Evolutionary conservation across 805 yeast genomes (phyloP).

Genomic region (Tetrapisispora iriomotensis): DNA sequence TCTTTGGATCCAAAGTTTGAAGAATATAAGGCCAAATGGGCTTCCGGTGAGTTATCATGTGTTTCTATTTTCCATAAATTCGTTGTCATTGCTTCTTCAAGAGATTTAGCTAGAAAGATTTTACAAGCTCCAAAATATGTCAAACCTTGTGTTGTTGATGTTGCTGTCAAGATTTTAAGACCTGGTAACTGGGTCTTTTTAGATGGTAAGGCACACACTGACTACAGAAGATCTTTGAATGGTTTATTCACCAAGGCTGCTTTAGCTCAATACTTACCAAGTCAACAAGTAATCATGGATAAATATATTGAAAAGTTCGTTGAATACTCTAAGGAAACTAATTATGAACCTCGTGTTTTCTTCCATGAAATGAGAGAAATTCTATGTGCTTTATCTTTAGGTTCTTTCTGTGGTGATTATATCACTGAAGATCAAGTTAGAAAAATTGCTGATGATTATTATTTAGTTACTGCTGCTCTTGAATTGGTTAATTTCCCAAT

Average conservation of each 20-base stretch:
- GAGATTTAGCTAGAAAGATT: slow-evolving; percentile 83
- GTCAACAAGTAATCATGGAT: slow-evolving; percentile 78
- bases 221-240: slow-evolving; percentile 83
- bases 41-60: slow-evolving; percentile 87
- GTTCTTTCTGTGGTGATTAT: slow-evolving; percentile 92
- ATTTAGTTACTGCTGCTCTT: slow-evolving; percentile 85
- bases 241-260: slow-evolving; percentile 83
- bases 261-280: slow-evolving; percentile 72
- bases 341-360: slow-evolving; percentile 49
- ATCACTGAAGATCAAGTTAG: slow-evolving; percentile 87
- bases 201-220: slow-evolving; percentile 92
- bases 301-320: slow-evolving; percentile 61
- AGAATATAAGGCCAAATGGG: slow-evolving; percentile 89
- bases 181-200: slow-evolving; percentile 97
- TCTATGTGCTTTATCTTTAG: slow-evolving; percentile 86
- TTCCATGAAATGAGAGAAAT: slow-evolving; percentile 94
- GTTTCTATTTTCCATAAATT: slow-evolving; percentile 97
- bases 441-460: slow-evolving; percentile 85
- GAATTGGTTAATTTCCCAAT: slow-evolving; percentile 97
- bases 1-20: slow-evolving; percentile 92
- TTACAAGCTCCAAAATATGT: slow-evolving; percentile 78
- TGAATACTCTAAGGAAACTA: slow-evolving; percentile 45
- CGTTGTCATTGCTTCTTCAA: slow-evolving; percentile 83
- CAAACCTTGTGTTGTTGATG: slow-evolving; percentile 97
- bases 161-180: slow-evolving; percentile 84